Evolutionary conservation across 495 filamentous ascomycete species (phyloP).

Genomic region (Penicillium argentinense): DNA sequence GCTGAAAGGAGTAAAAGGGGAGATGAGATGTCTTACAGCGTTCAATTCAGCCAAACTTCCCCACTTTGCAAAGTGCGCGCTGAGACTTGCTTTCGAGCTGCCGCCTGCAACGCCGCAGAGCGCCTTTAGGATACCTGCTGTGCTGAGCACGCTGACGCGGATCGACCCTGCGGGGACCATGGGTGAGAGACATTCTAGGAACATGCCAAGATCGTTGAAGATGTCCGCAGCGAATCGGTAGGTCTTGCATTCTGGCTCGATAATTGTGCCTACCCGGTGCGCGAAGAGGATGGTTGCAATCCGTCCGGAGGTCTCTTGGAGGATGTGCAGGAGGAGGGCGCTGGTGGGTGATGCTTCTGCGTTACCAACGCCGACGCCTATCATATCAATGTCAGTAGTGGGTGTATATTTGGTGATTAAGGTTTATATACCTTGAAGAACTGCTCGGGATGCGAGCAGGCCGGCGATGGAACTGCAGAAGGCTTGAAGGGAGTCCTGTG

Average conservation of each 20-base stretch:
- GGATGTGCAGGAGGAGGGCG: conserved; percentile 80
- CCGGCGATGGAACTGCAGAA: conserved; percentile 94
- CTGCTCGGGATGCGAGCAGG: conserved; percentile 81
- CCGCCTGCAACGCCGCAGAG: conserved; percentile 89
- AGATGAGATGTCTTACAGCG: conserved; percentile 58
- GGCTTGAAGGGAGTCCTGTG: conserved; percentile 88
- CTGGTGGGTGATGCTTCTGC: conserved; percentile 80
- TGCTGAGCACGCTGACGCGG: conserved; percentile 70
- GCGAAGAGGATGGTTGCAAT: conserved; percentile 92
- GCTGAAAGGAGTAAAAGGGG: not conserved
- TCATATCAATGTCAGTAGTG: conserved; percentile 8
- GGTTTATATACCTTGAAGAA: conserved; percentile 67
- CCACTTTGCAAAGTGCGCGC: conserved; percentile 83
- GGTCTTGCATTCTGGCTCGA: conserved; percentile 92
- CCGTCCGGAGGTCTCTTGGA: conserved; percentile 82
- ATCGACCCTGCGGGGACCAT: conserved; percentile 63
- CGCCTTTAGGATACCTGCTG: conserved; percentile 73
- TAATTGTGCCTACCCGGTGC: conserved; percentile 76
- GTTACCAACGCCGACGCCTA: conserved; percentile 90
- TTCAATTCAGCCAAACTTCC: conserved; percentile 95
- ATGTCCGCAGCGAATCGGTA: conserved; percentile 89
- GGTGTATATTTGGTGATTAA: conserved; percentile 1
- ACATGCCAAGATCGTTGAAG: conserved; percentile 88
- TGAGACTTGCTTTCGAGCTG: conserved; percentile 85
- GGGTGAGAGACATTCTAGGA: conserved; percentile 85